Percentiles rank a stretch among this genome's conserved stretches.
These are phyloP conservation scores for Paecilomyces fulvus DNA, from an alignment of 2,329 filamentous ascomycete species.

Conservation along the genomic window DNA sequence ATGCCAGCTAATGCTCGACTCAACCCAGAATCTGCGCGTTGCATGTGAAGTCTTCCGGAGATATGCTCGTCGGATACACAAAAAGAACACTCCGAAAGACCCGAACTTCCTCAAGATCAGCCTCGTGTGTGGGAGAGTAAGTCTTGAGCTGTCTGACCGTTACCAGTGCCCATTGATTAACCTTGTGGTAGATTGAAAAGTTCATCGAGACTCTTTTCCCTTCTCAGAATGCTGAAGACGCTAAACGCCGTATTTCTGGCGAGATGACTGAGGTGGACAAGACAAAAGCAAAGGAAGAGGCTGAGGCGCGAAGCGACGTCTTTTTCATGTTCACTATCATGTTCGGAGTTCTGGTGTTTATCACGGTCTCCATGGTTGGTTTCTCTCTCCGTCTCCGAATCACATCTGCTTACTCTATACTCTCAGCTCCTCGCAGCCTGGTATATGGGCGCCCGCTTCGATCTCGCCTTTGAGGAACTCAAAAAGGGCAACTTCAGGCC, in stretches of 20 bases:
- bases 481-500: slow-evolving; percentile 40
- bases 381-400: slow-evolving; percentile 3
- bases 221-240: slow-evolving; percentile 60
- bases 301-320: slow-evolving; percentile 47
- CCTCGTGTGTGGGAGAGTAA: slow-evolving; percentile 75
- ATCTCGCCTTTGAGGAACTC: slow-evolving; percentile 55
- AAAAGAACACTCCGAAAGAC: slow-evolving; percentile 89
- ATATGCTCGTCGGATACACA: slow-evolving; percentile 73
- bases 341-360: slow-evolving; percentile 59
- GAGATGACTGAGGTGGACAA: slow-evolving; percentile 51
- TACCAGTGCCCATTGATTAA: not conserved
- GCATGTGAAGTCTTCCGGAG: slow-evolving; percentile 74
- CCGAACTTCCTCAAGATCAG: slow-evolving; percentile 90
- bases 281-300: slow-evolving; percentile 40
- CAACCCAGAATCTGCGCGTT: slow-evolving; percentile 77
- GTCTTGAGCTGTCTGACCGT: slow-evolving; percentile 10
- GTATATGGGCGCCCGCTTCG: slow-evolving; percentile 74
- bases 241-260: slow-evolving; percentile 38
- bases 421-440: slow-evolving; percentile 46
- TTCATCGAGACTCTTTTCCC: slow-evolving; percentile 95
- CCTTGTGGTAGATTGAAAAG: slow-evolving; percentile 64
- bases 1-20: slow-evolving; percentile 83
- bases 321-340: slow-evolving; percentile 63
- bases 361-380: slow-evolving; percentile 74
- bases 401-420: not conserved